Evolutionary conservation across 768 basidiomycete species (phyloP), one percentile per base, ranked within the genome.

Genomic region (Boletus eberwhitei): DNA sequence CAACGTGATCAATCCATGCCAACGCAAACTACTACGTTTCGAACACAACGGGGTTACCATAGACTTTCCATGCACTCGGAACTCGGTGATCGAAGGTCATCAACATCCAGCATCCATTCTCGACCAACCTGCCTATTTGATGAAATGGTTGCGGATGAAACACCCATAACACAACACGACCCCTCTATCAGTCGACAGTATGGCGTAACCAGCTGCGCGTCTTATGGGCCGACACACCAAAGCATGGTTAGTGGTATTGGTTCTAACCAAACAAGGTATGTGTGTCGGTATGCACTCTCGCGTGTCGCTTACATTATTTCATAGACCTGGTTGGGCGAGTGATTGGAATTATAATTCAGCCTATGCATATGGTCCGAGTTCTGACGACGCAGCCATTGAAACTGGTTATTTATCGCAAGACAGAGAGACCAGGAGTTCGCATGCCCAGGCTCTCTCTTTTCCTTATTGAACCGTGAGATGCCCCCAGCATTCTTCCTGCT

Each of bases 321-420:
- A 9, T 19, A 60, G 60, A 41, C 35, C 42, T 35, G 43, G 55
- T 36, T 65, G 59, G 58, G 57, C 55, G n/a, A 51, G 50, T 21
- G 64, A 66, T 36, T 66, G 66, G 66, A 41, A 59, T n/a, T 47
- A 49, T 11, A 53, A 59, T 36, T 34, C 54, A 21, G 2, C 8
- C n/a, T 52, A 46, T 45, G 49, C 54, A 48, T 58, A 58, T 49
- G 53, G 52, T 38, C 51, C 46, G 32, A 46, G 46, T 37, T 46
- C 56, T 50, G 47, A 52, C 19, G 32, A 36, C 19, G 9, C 46
- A 16, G 8, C 36, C 40, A 21, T 49, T 45, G 56, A 50, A 50
- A 39, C 50, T 21, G 43, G 43, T 24, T 55, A 35, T 35, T 8
- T 43, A 35, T 39, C 47, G 19, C 61, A 54, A 46, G 47, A 50